Evolutionary conservation across 164 flowering plant species (phyloP).

Genomic region (Buxus sempervirens): DNA sequence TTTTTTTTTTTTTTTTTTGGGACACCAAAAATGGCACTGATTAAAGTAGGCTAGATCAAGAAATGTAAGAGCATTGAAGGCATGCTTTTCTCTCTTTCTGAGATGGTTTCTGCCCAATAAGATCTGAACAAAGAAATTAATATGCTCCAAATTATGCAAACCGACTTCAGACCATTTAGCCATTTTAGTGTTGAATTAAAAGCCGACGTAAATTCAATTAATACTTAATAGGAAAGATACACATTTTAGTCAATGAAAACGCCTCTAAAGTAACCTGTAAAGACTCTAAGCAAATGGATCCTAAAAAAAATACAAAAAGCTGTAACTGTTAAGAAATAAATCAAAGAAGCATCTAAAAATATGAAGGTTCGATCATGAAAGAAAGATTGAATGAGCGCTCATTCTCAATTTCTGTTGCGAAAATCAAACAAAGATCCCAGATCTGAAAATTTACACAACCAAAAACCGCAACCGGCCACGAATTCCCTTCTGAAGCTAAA

Average conservation of each 20-base stretch:
- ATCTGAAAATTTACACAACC: not conserved
- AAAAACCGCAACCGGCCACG: not conserved
- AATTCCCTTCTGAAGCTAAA: not conserved
- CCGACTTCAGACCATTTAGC: not conserved
- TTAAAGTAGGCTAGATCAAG: too few relatives aligned
- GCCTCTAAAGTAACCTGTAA: not conserved
- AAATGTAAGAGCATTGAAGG: not conserved
- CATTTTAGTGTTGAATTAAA: not conserved
- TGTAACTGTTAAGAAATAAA: too few relatives aligned
- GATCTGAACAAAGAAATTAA: not conserved
- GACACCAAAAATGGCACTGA: too few relatives aligned
- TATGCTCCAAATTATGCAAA: not conserved
- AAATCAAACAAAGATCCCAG: not conserved
- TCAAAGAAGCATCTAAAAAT: not conserved
- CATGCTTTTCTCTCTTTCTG: too few relatives aligned
- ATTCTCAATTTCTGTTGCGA: not conserved
- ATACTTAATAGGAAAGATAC: too few relatives aligned
- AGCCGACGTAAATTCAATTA: not conserved
- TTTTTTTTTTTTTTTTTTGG: too few relatives aligned
- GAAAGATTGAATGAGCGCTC: not conserved
- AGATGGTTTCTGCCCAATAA: too few relatives aligned
- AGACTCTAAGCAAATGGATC: not conserved
- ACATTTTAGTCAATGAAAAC: not conserved
- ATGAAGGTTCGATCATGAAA: too few relatives aligned
- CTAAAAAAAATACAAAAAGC: not conserved